Percentiles rank a stretch among this genome's conserved stretches.
Evolutionary conservation across 345 rosid genomes (phyloP).

Genomic region (Kandelia obovata): DNA sequence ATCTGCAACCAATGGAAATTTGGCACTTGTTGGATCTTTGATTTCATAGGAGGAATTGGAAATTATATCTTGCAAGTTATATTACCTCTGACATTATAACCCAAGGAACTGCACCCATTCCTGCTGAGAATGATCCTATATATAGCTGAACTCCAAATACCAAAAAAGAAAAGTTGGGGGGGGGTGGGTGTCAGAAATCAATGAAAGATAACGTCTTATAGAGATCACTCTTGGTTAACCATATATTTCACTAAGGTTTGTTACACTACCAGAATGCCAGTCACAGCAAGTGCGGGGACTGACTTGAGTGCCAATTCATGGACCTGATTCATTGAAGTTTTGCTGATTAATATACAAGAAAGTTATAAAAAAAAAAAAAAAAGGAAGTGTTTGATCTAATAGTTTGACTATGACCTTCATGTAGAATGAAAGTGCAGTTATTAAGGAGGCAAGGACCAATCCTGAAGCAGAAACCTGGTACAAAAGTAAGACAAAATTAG

Average conservation of each 20-base stretch:
- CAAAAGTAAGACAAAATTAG: conserved; percentile 9
- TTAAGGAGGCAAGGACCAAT: conserved; percentile 57
- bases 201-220: neutral
- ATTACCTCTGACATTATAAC: conserved; percentile 95
- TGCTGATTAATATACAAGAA: neutral
- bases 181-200: conserved; percentile 7
- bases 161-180: neutral
- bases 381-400: neutral
- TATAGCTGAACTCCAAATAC: conserved; percentile 45
- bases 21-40: conserved; percentile 1
- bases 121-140: conserved; percentile 77
- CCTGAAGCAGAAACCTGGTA: conserved; percentile 72
- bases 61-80: neutral
- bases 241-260: neutral
- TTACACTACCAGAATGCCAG: conserved; percentile 68
- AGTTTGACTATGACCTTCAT: conserved; percentile 43
- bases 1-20: conserved; percentile 42
- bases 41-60: neutral
- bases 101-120: conserved; percentile 99
- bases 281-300: conserved; percentile 69
- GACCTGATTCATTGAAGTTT: conserved; percentile 36
- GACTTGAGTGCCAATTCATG: conserved; percentile 55
- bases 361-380: neutral
- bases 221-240: neutral
- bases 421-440: conserved; percentile 61